A percentile compares a stretch with the other conserved stretches of the same genome.
These are phyloP conservation scores for Aspergillus oerlinghausenensis DNA, from an alignment of 2,329 filamentous ascomycete genomes.

Conservation along the genomic window DNA sequence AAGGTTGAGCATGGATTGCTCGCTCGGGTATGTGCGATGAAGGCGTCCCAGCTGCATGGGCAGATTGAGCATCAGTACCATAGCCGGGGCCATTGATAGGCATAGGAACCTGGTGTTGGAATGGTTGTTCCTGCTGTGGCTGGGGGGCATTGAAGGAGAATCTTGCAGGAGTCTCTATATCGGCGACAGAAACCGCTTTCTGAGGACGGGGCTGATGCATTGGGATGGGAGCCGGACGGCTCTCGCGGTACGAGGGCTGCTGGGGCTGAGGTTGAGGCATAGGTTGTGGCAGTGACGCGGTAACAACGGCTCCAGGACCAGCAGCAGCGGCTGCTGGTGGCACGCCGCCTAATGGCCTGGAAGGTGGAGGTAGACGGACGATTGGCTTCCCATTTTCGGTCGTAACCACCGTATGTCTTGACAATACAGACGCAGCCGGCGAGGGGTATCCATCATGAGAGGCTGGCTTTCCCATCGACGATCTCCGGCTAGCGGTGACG, in stretches of 20 bases:
- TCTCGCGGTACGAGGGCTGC: slow-evolving; percentile 55
- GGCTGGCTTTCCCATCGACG: slow-evolving; percentile 66
- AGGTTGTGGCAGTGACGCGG: slow-evolving; percentile 15
- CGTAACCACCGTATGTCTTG: slow-evolving; percentile 57
- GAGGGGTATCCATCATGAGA: slow-evolving; percentile 72
- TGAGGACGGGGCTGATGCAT: slow-evolving; percentile 96
- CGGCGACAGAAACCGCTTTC: slow-evolving; percentile 87
- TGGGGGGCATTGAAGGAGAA: slow-evolving; percentile 57
- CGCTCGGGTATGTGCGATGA: slow-evolving; percentile 89
- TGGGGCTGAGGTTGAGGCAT: slow-evolving; percentile 48
- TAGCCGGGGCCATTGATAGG: slow-evolving; percentile 61
- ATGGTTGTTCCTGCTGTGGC: slow-evolving; percentile 72
- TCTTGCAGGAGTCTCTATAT: slow-evolving; percentile 77
- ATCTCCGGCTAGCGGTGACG: slow-evolving; percentile 80
- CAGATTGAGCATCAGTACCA: slow-evolving; percentile 38
- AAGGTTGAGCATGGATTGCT: slow-evolving; percentile 83
- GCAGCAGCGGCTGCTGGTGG: slow-evolving; percentile 12
- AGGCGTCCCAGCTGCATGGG: slow-evolving; percentile 67
- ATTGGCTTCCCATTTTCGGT: slow-evolving; percentile 65
- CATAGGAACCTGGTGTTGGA: slow-evolving; percentile 88
- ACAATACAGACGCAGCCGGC: slow-evolving; percentile 72
- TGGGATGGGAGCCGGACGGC: slow-evolving; percentile 57
- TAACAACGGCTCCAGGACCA: slow-evolving; percentile 14
- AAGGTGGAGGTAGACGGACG: slow-evolving; percentile 72
- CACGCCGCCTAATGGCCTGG: slow-evolving; percentile 27